Conservation (phyloP, 148 eudicot genomes). For the Cornus suecica region DNA sequence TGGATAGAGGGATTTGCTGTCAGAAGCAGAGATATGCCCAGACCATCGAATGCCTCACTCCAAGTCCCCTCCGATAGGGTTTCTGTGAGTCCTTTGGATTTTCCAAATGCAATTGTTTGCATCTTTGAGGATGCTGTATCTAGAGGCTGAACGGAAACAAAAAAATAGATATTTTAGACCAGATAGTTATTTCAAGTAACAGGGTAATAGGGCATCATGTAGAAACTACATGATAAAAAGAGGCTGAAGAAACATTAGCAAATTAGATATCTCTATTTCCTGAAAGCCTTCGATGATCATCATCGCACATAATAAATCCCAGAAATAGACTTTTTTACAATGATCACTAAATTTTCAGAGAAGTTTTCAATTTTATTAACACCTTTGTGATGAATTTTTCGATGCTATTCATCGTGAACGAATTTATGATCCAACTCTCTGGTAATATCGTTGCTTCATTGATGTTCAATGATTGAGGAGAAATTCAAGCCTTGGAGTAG, state of each 20-base stretch:
- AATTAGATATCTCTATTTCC: too few species aligned
- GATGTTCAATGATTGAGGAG: too few species aligned
- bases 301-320: not conserved
- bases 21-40: conserved; percentile 88
- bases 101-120: conserved; percentile 94
- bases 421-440: not conserved
- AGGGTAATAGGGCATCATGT: not conserved
- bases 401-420: not conserved
- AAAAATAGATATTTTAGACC: conserved; percentile 7
- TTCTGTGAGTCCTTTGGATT: conserved; percentile 83
- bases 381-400: not conserved
- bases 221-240: not conserved
- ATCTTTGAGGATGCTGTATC: conserved; percentile 94
- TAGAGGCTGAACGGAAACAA: conserved; percentile 60
- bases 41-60: conserved; percentile 84
- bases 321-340: not conserved
- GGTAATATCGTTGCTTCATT: not conserved
- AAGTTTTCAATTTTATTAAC: not conserved
- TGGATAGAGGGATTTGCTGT: conserved; percentile 92
- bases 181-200: not conserved
- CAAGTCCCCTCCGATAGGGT: conserved; percentile 79
- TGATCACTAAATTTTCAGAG: not conserved
- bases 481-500: too few species aligned
- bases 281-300: not conserved
- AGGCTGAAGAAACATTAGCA: too few species aligned